Evolutionary conservation across 176 grass and related monocot genomes (phyloP), one percentile per base, ranked within the genome.

Genomic region (Secale cereale): DNA sequence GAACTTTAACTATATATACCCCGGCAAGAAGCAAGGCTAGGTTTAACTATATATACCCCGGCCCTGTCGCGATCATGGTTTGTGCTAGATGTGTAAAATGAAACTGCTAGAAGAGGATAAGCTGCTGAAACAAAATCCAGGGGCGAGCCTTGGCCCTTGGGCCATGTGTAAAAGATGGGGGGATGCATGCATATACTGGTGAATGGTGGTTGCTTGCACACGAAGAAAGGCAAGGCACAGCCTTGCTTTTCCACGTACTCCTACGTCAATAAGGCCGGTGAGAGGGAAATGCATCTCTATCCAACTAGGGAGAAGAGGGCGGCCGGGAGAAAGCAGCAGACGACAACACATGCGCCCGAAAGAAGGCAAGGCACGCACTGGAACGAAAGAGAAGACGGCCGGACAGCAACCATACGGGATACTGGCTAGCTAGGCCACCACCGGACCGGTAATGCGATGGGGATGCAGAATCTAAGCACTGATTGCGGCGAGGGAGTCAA

Each of bases 231-330:
- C 41, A 43, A n/a, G n/a, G n/a, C 89, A 54, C 60, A 52, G 30
- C 23, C 25, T 89, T 48, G 66, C 84, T 77, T 91, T 87, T 61
- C 85, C 62, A 70, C 52, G 19, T 22, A n/a, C n/a, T n/a, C n/a
- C n/a, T n/a, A 57, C 8, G 59, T 29, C 52, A 41, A 39, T n/a
- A 50, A 50, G 41, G 26, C 71, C 41, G 62, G 39, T 27, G 89
- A 85, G 70, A 81, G 70, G 10, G 89, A 91, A 59, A 87, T 81
- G 76, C 85, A 67, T 84, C 85, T 81, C 39, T 84, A 80, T 91
- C 89, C 85, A 81, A n/a, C 52, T 22, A 22, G 52, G 19, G 52
- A 56, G 50, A 20, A 6, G 84, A 39, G 26, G 66, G 19, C 68
- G 35, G 68, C 68, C 11, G 68, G 68, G 36, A 71, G 48, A 76